These are phyloP conservation scores for Elsinoe arachidis DNA, from an alignment of 2,329 filamentous ascomycete species.

Conservation along the genomic window DNA sequence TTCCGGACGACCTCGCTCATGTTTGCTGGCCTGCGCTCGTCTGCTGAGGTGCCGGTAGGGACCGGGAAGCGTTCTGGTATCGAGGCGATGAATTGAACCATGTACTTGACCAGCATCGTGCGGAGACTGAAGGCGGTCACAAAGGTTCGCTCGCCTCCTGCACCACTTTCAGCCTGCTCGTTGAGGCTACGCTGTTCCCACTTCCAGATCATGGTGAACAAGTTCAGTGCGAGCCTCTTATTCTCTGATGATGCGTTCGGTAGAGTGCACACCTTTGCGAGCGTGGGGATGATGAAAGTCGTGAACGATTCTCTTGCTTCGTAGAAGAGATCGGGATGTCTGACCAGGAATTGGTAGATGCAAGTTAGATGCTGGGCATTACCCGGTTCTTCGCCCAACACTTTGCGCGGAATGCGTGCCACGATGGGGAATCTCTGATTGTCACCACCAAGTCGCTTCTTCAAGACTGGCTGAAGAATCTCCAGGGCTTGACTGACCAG, in stretches of 20 bases:
- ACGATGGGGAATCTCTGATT: constrained; percentile 71
- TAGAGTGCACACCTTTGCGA: constrained; percentile 77
- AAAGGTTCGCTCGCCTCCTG: constrained; percentile 7
- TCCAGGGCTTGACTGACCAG: constrained; percentile 92
- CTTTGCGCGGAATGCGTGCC: constrained; percentile 83
- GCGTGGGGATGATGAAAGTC: constrained; percentile 75
- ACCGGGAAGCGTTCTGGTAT: constrained; percentile 73
- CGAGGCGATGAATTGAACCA: constrained; percentile 89
- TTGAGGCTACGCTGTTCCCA: constrained; percentile 83
- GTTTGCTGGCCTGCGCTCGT: constrained; percentile 44
- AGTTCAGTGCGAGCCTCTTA: constrained; percentile 80
- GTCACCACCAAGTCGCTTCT: constrained; percentile 65
- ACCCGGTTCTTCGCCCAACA: constrained; percentile 85
- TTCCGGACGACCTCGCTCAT: constrained; percentile 72
- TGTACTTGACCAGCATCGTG: constrained; percentile 81
- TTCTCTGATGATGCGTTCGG: constrained; percentile 82
- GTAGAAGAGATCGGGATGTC: constrained; percentile 88
- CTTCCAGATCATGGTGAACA: constrained; percentile 83
- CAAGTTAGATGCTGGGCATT: constrained; percentile 93
- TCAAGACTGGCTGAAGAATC: constrained; percentile 86
- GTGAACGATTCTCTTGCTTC: constrained; percentile 89
- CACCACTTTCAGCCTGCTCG: constrained; percentile 32
- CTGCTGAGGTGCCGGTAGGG: constrained; percentile 56
- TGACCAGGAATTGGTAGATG: constrained; percentile 94
- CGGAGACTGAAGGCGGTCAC: constrained; percentile 49